phyloP scores from a whole-genome alignment of 768 basidiomycete species.

The Leucocoprinus birnbaumii region DNA sequence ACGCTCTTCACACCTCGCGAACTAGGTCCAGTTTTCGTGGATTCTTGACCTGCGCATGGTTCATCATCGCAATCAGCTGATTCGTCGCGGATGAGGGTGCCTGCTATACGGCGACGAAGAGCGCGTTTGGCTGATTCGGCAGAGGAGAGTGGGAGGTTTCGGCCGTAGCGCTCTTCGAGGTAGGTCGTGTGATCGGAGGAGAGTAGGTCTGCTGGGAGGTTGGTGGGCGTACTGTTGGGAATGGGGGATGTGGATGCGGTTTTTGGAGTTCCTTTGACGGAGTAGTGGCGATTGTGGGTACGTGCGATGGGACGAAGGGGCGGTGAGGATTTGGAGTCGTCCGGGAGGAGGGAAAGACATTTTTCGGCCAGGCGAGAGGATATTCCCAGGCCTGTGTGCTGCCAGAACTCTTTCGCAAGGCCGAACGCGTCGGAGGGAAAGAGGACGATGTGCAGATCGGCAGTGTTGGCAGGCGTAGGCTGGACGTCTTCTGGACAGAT shows the following conservation, averaged over 20 bases:
- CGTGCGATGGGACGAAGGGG: constrained; percentile 23
- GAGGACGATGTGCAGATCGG: constrained; percentile 80
- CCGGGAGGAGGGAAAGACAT: constrained; percentile 70
- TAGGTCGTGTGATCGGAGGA: constrained; percentile 67
- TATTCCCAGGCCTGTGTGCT: constrained; percentile 91
- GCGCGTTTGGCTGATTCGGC: constrained; percentile 84
- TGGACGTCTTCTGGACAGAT: constrained; percentile 56
- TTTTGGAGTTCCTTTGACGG: constrained; percentile 32
- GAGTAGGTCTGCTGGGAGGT: constrained; percentile 42
- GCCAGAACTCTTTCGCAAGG: constrained; percentile 92
- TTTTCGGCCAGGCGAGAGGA: constrained; percentile 82
- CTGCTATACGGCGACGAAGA: constrained; percentile 85
- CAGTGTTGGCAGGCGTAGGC: constrained; percentile 19
- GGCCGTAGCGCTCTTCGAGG: constrained; percentile 92
- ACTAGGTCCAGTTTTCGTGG: constrained; percentile 55
- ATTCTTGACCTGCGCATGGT: constrained; percentile 40
- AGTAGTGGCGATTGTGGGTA: constrained; percentile 37
- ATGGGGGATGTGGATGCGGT: constrained; percentile 37
- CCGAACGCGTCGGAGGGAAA: constrained; percentile 60
- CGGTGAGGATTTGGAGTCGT: constrained; percentile 24
- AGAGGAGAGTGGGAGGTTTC: constrained; percentile 75
- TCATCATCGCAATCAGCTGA: constrained; percentile 30
- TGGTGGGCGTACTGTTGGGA: background rate
- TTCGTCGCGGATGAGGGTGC: constrained; percentile 73
- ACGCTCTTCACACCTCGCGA: constrained; percentile 66